Conservation (phyloP, 495 filamentous ascomycete genomes). For the Tuber indicum region DNA sequence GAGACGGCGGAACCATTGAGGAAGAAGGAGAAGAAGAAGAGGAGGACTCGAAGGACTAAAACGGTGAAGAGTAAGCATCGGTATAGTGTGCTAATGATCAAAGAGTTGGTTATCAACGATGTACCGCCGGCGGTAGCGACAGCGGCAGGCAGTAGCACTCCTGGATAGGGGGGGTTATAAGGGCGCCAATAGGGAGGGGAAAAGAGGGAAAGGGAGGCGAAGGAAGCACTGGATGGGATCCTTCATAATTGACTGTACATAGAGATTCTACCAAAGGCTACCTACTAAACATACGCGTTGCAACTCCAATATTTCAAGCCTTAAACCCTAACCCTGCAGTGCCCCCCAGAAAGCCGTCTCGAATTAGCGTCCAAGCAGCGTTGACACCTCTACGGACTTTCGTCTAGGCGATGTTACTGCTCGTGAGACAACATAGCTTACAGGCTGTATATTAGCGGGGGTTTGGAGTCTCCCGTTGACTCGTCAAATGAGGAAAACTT, state of each 20-base stretch:
- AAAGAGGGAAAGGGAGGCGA: not conserved
- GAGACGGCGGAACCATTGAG: conserved; percentile 82
- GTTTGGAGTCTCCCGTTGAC: not conserved
- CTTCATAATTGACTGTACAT: not conserved
- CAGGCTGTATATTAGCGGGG: not conserved
- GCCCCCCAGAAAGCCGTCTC: not conserved
- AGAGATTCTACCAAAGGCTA: not conserved
- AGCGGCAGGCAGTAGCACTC: not conserved
- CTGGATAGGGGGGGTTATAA: not conserved
- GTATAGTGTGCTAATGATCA: conserved; percentile 77
- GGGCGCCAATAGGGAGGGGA: not conserved
- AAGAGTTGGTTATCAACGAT: conserved; percentile 64
- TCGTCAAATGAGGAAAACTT: not conserved
- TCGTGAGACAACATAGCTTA: not conserved
- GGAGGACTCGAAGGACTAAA: conserved; percentile 68
- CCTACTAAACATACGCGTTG: not conserved
- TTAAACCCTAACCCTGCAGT: not conserved
- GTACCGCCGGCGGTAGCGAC: not conserved
- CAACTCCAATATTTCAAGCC: not conserved
- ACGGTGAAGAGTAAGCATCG: conserved; percentile 74
- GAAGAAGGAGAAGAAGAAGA: conserved; percentile 87
- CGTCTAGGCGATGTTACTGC: not conserved
- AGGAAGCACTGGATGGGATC: not conserved
- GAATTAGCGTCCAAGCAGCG: not conserved
- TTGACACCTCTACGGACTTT: not conserved